Percentiles rank a stretch among this genome's conserved stretches.
Conservation (phyloP, 768 basidiomycete genomes). For the Austroboletus eburneus region DNA sequence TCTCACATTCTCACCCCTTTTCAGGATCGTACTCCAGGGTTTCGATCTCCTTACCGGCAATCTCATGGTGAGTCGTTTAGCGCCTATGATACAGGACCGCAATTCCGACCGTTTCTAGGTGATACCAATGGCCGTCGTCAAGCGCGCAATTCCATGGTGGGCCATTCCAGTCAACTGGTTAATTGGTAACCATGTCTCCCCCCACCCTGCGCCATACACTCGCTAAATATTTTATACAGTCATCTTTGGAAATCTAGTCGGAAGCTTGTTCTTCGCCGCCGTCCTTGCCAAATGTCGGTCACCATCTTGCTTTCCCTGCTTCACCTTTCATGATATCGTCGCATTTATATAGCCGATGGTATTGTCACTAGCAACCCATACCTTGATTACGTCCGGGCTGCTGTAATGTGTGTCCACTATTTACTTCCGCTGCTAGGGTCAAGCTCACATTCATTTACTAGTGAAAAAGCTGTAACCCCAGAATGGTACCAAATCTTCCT, state of each 20-base stretch:
- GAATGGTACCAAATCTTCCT: constrained; percentile 72
- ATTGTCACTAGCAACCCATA: constrained; percentile 59
- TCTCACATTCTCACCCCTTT: constrained; percentile 1
- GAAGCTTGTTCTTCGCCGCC: constrained; percentile 67
- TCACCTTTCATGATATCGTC: no score
- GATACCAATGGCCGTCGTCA: constrained; percentile 65
- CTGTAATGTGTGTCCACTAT: constrained; percentile 51
- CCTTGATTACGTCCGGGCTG: constrained; percentile 44
- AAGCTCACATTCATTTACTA: constrained; percentile 24
- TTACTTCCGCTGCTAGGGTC: not conserved
- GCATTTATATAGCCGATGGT: constrained; percentile 50
- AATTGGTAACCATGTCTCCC: not conserved
- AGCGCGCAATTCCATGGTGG: constrained; percentile 66
- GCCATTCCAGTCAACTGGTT: constrained; percentile 36
- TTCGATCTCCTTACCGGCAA: constrained; percentile 72
- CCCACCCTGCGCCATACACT: no score
- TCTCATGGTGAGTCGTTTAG: constrained; percentile 52
- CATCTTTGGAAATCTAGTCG: constrained; percentile 63
- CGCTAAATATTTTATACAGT: constrained; percentile 36
- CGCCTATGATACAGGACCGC: no score
- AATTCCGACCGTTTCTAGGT: constrained; percentile 36
- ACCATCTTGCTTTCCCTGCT: no score
- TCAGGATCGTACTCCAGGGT: constrained; percentile 69
- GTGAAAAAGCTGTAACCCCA: constrained; percentile 60
- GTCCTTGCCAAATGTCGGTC: constrained; percentile 60